Base-by-base conservation (phyloP, 2,329 filamentous ascomycete genomes). In the Cladosporium sp. region DNA sequence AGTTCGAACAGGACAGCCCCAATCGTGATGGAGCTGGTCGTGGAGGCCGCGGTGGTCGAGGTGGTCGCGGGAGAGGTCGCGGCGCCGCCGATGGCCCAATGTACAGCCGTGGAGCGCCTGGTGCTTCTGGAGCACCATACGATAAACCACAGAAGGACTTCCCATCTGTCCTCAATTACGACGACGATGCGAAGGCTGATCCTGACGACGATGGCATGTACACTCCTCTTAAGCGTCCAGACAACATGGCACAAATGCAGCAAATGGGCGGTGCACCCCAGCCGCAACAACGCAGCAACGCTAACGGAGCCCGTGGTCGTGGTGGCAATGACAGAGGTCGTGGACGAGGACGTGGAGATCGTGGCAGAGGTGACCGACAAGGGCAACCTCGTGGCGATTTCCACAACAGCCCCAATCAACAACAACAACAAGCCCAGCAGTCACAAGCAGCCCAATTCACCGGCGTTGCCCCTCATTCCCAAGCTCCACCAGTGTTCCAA, bases 191-290 rank as follows among this genome's bases (percentile, higher is more conserved):
- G 20, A 39, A 52, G 40, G 35, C 49, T 42, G 59, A 54, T 12
- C 32, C 47, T 17, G 56, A 59, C 45, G 34, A 57, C 15, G 39
- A 47, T 36, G 54, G 45, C 35, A 53, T 77, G 70, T 80, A 79
- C 65, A 77, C 70, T 35, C 77, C 77, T 6, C 70, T 80, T 19
- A 73, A 75, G 45, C 67, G 77, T 47, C 77, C 77, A 3, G 74
- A 77, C 39, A 75, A 78, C 56, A 74, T 79, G 44, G 71, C 75
- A 39, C 68, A 77, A 45, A 69, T 78, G 61, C 76, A 78, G 64
- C 70, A 72, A n/a, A 60, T 59, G 19, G 71, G 71, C 39, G 70
- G 68, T 34, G 70, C 73, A 20, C 65, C 71, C 54, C 64, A 71
- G 9, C 12, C n/a, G 13, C 28, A 32, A 58, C 49, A 42, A 20